These are phyloP conservation scores for Aureobasidium subglaciale DNA, from an alignment of 2,329 filamentous ascomycete genomes.

Conservation along the genomic window DNA sequence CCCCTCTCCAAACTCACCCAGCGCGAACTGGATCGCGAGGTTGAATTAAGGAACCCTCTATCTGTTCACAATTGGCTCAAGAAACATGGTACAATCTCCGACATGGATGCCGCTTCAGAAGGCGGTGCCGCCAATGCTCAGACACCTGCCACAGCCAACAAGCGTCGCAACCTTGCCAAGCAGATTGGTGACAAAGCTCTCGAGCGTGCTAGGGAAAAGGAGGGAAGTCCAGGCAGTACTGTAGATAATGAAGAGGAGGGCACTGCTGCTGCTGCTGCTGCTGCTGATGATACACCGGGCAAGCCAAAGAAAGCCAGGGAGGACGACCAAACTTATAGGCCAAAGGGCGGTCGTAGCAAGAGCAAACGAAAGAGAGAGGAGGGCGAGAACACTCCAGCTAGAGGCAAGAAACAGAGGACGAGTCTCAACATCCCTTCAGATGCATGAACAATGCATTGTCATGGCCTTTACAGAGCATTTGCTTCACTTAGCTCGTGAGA, in stretches of 20 bases:
- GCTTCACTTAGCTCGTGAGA: neutral
- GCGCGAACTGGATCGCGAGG: constrained; percentile 40
- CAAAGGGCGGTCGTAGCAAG: constrained; percentile 42
- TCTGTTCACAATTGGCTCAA: constrained; percentile 91
- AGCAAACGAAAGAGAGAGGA: constrained; percentile 35
- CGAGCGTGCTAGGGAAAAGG: constrained; percentile 28
- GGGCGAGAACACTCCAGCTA: constrained; percentile 15
- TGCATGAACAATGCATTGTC: neutral
- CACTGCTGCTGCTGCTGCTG: constrained; percentile 30
- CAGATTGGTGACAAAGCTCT: constrained; percentile 30
- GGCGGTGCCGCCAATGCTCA: constrained; percentile 65
- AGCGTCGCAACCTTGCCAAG: constrained; percentile 28
- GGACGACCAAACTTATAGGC: constrained; percentile 39
- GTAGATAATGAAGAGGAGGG: constrained; percentile 28
- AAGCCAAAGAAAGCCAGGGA: constrained; percentile 31
- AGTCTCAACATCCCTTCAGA: constrained; percentile 14
- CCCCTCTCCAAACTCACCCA: constrained; percentile 35
- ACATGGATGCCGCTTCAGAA: constrained; percentile 21
- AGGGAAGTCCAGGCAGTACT: constrained; percentile 29
- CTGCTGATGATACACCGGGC: constrained; percentile 31
- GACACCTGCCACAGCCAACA: constrained; percentile 65
- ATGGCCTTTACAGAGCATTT: neutral
- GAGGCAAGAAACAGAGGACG: constrained; percentile 21
- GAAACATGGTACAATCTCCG: constrained; percentile 21
- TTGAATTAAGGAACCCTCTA: constrained; percentile 68